A percentile compares a stretch with the other conserved stretches of the same genome.
Evolutionary conservation across 257 asterid species (phyloP).

Genomic region (Solanum okadae): DNA sequence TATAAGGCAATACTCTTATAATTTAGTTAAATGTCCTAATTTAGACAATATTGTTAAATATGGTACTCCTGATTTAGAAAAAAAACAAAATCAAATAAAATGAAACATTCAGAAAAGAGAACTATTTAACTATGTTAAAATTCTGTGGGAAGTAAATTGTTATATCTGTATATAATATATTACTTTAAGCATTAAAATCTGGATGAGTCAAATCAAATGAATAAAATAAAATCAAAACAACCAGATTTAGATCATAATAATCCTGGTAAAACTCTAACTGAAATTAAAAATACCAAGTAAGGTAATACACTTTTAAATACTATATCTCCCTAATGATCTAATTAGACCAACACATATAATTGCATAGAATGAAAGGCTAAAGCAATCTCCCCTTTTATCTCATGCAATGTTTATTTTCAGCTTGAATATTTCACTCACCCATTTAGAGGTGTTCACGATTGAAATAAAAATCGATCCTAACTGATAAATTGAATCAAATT

Average conservation of each 20-base stretch:
- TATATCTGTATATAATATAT: neutral
- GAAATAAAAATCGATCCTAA: too few relatives aligned
- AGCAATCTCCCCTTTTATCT: neutral
- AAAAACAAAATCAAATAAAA: neutral
- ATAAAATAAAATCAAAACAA: neutral
- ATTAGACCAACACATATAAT: neutral
- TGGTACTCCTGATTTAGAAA: neutral
- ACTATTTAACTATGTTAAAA: neutral
- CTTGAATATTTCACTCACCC: neutral
- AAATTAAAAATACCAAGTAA: neutral
- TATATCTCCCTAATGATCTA: neutral
- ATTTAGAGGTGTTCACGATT: too few relatives aligned
- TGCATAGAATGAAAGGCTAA: neutral
- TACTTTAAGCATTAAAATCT: neutral
- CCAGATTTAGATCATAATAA: neutral
- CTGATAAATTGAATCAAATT: too few relatives aligned
- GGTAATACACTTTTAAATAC: neutral
- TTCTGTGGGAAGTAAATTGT: neutral
- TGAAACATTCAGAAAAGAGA: neutral
- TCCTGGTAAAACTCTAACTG: neutral
- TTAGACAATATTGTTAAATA: neutral
- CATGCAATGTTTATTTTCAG: neutral
- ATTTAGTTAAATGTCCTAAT: neutral
- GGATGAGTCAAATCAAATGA: neutral
- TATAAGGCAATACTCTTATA: neutral